phyloP scores from a whole-genome alignment of 139 green algal species.

The Pedinophyceae sp. region DNA sequence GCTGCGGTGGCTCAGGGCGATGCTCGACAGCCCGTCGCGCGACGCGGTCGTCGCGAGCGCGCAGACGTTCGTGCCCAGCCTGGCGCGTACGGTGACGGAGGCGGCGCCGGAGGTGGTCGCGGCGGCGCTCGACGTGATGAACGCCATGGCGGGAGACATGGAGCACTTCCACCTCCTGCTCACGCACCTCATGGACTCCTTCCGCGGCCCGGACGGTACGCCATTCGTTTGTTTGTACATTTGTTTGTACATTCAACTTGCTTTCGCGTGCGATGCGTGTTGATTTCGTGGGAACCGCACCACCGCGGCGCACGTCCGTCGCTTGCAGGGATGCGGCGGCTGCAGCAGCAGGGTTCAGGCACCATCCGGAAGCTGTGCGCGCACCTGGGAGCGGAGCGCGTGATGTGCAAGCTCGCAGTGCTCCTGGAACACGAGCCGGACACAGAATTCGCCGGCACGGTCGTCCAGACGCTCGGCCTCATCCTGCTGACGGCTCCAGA shows the following conservation, averaged over 20 bases:
- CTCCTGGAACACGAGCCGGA: conserved; percentile 35
- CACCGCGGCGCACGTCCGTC: background rate
- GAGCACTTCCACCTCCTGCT: conserved; percentile 4
- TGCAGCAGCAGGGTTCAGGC: conserved; percentile 45
- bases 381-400: conserved; percentile 30
- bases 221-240: background rate
- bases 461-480: conserved; percentile 78
- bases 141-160: background rate
- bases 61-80: background rate
- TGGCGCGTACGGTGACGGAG: conserved; percentile 5
- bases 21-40: background rate
- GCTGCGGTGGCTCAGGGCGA: conserved; percentile 2
- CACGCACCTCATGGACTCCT: conserved; percentile 12
- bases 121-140: conserved; percentile 35
- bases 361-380: conserved; percentile 48
- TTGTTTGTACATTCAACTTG: background rate
- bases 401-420: conserved; percentile 10
- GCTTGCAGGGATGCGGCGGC: background rate
- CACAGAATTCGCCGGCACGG: conserved; percentile 52
- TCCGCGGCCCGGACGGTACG: conserved; percentile 11
- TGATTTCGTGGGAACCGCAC: background rate
- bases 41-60: background rate
- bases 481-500: conserved; percentile 82
- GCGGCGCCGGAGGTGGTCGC: conserved; percentile 30
- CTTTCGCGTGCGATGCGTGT: background rate